Evolutionary conservation across 2,329 filamentous ascomycete genomes (phyloP).

Genomic region (Microascus cirrosus): DNA sequence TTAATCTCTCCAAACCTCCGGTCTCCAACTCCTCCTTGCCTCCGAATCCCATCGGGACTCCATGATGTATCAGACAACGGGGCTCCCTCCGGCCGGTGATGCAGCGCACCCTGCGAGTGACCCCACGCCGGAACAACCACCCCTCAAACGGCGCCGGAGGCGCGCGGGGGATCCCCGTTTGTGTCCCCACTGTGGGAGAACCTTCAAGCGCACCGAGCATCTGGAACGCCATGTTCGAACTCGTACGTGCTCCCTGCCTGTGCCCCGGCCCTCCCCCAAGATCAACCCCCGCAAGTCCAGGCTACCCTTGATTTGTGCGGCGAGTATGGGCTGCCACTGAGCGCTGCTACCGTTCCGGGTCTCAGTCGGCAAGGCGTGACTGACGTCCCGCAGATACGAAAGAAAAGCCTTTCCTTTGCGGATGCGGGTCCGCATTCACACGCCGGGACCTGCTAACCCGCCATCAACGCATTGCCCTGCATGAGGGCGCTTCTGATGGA

Average conservation of each 20-base stretch:
- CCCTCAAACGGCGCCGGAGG: conserved; percentile 3
- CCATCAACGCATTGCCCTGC: conserved; percentile 26
- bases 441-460: conserved; percentile 31
- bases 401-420: conserved; percentile 33
- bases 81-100: not conserved
- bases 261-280: not conserved
- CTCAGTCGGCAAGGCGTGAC: not conserved
- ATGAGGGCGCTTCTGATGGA: conserved; percentile 18
- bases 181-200: conserved; percentile 28
- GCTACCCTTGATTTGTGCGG: too few relatives aligned
- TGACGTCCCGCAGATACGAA: conserved; percentile 25
- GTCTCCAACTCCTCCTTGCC: not conserved
- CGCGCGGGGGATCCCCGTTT: conserved; percentile 11
- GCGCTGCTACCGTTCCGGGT: not conserved
- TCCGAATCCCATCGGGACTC: not conserved
- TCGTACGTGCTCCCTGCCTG: conserved; percentile 19
- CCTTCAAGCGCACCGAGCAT: conserved; percentile 34
- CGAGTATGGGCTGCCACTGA: not conserved
- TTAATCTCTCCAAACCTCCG: not conserved
- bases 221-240: conserved; percentile 32
- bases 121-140: conserved; percentile 3
- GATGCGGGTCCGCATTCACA: conserved; percentile 30
- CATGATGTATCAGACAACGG: not conserved
- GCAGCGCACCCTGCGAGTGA: not conserved
- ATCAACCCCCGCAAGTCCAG: not conserved